A percentile compares a stretch with the other conserved stretches of the same genome.
phyloP scores from a whole-genome alignment of 2,329 filamentous ascomycete genomes.

The Alternaria panax region DNA sequence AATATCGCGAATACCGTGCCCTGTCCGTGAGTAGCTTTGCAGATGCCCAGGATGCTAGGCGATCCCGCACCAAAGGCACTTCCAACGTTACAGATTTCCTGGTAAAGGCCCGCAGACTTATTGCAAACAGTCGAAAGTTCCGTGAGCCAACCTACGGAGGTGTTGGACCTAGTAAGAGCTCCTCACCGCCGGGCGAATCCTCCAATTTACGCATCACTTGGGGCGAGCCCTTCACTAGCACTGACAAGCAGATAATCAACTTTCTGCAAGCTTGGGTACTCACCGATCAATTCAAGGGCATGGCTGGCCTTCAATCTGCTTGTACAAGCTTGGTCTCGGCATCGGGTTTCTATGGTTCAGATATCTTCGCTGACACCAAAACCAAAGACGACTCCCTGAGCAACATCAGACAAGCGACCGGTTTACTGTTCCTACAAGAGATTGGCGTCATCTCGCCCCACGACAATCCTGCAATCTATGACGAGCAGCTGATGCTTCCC shows the following conservation, averaged over 20 bases:
- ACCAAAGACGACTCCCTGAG: background rate
- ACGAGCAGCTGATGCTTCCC: constrained; percentile 61
- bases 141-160: constrained; percentile 45
- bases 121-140: constrained; percentile 49
- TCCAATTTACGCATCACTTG: constrained; percentile 24
- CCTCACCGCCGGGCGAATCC: constrained; percentile 25
- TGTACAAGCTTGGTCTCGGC: constrained; percentile 71
- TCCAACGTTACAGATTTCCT: constrained; percentile 50
- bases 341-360: constrained; percentile 65
- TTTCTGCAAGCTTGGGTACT: constrained; percentile 72
- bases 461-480: constrained; percentile 72
- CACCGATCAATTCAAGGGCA: constrained; percentile 33
- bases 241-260: constrained; percentile 65
- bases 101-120: constrained; percentile 50
- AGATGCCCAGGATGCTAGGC: background rate
- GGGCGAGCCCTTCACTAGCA: constrained; percentile 55
- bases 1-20: constrained; percentile 60
- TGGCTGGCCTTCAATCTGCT: constrained; percentile 65
- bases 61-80: constrained; percentile 25
- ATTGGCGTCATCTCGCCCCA: constrained; percentile 74
- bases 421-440: constrained; percentile 76
- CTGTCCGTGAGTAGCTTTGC: constrained; percentile 13
- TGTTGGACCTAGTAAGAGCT: constrained; percentile 51
- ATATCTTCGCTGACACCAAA: constrained; percentile 27
- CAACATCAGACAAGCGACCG: constrained; percentile 47